Evolutionary conservation across 2,329 filamentous ascomycete species (phyloP).

Genomic region (Hortaea sp.): DNA sequence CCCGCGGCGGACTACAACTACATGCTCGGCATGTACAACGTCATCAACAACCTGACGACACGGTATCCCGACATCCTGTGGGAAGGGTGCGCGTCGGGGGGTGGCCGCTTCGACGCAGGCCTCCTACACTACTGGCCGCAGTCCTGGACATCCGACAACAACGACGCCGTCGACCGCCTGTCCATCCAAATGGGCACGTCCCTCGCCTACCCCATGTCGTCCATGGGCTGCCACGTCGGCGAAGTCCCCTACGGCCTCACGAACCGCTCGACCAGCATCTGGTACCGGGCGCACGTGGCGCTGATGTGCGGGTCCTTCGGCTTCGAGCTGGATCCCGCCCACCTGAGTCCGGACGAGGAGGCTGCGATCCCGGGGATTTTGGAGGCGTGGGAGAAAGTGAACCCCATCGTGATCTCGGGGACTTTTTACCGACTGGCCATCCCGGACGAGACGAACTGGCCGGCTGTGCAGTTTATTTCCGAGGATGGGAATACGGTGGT

Average conservation of each 20-base stretch:
- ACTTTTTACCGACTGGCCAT: constrained; percentile 50
- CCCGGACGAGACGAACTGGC: constrained; percentile 52
- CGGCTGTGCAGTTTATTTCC: constrained; percentile 50
- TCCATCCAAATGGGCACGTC: constrained; percentile 56
- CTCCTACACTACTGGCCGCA: constrained; percentile 56
- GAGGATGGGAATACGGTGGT: constrained; percentile 41
- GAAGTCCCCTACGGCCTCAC: constrained; percentile 51
- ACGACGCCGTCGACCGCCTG: constrained; percentile 51
- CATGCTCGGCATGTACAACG: constrained; percentile 54
- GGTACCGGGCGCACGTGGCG: constrained; percentile 55
- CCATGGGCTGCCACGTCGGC: constrained; percentile 58
- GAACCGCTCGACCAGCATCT: constrained; percentile 44
- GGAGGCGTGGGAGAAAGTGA: constrained; percentile 44
- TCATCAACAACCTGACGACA: constrained; percentile 50
- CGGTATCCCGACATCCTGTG: constrained; percentile 53
- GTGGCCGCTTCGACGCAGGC: constrained; percentile 54
- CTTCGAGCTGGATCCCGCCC: constrained; percentile 50
- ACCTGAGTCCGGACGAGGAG: constrained; percentile 43
- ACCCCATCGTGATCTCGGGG: constrained; percentile 49
- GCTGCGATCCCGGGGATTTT: constrained; percentile 46
- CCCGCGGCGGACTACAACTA: constrained; percentile 48
- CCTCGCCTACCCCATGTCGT: constrained; percentile 50
- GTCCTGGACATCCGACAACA: constrained; percentile 57
- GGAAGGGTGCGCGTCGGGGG: constrained; percentile 57
- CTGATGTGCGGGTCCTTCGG: constrained; percentile 62